Evolutionary conservation across 179 eudicot genomes (phyloP).

Genomic region (Monotropa hypopitys): DNA sequence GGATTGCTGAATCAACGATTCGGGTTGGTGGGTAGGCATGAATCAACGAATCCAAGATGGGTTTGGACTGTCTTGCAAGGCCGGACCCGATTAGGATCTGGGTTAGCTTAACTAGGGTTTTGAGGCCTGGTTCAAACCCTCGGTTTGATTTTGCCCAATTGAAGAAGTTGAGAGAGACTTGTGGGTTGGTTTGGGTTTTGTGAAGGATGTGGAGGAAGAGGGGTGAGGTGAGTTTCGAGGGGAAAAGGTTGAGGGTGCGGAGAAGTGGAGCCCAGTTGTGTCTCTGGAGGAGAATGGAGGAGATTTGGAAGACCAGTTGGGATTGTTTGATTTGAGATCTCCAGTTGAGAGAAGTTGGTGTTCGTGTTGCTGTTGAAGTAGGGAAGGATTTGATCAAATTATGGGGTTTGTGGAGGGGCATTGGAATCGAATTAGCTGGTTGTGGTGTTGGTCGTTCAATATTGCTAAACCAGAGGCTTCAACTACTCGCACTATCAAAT

Average conservation of each 20-base stretch:
- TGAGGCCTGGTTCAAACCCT: conserved; percentile 48
- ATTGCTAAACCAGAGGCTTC: neutral
- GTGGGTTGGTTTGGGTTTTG: conserved; percentile 44
- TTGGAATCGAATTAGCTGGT: neutral
- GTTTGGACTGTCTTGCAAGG: conserved; percentile 25
- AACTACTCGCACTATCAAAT: neutral
- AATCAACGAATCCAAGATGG: conserved; percentile 42
- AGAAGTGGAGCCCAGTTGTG: conserved; percentile 51
- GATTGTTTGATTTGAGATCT: conserved; percentile 34
- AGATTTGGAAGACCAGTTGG: conserved; percentile 50
- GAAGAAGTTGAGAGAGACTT: conserved; percentile 55
- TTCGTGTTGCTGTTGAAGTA: neutral
- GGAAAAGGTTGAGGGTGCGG: conserved; percentile 34
- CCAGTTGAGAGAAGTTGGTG: conserved; percentile 24
- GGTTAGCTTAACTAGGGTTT: conserved; percentile 29
- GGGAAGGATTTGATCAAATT: conserved; percentile 17
- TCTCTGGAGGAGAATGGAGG: conserved; percentile 51
- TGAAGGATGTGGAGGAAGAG: conserved; percentile 45
- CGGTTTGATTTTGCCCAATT: conserved; percentile 45
- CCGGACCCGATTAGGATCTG: conserved; percentile 33
- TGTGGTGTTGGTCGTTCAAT: neutral
- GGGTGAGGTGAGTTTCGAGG: conserved; percentile 28
- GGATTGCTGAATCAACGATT: conserved; percentile 32
- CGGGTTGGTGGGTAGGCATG: conserved; percentile 31
- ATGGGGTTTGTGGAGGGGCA: neutral